Conservation (phyloP, 2,329 filamentous ascomycete genomes). For the Sarocladiaceae sp. region DNA sequence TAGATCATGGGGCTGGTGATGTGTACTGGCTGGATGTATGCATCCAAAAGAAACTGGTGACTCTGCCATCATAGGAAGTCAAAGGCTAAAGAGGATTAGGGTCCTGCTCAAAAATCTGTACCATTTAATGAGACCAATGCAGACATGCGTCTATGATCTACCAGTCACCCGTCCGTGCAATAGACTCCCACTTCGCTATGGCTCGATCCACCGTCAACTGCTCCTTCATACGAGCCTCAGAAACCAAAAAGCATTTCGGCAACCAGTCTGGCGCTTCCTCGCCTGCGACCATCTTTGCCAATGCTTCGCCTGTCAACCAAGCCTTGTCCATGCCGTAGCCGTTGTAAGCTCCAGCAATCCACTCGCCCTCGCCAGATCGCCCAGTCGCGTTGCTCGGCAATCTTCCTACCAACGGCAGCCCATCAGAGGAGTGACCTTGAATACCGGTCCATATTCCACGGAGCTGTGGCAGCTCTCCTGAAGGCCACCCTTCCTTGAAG, state of each 20-base stretch:
- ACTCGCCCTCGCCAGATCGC: conserved; percentile 29
- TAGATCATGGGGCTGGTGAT: conserved; percentile 13
- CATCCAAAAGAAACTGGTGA: conserved; percentile 12
- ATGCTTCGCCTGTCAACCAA: conserved; percentile 40
- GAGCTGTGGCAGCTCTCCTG: conserved; percentile 18
- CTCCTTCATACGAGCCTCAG: conserved; percentile 11
- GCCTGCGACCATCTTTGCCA: conserved; percentile 13
- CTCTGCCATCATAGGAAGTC: too few relatives aligned
- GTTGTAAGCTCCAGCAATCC: conserved; percentile 41
- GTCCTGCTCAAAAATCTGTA: too few relatives aligned
- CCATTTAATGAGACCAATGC: too few relatives aligned
- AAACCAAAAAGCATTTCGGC: conserved; percentile 15
- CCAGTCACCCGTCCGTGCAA: conserved; percentile 11
- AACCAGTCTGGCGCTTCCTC: conserved; percentile 17
- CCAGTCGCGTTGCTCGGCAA: conserved; percentile 24
- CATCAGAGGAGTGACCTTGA: conserved; percentile 37
- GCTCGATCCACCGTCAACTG: conserved; percentile 1
- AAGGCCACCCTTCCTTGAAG: conserved; percentile 27
- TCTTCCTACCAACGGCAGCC: conserved; percentile 39
- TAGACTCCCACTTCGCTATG: background rate
- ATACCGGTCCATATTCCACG: conserved; percentile 41
- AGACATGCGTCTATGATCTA: conserved; percentile 12
- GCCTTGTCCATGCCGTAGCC: conserved; percentile 46
- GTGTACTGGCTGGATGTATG: conserved; percentile 17
- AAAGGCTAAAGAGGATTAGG: too few relatives aligned